Evolutionary conservation across 768 basidiomycete species (phyloP), one percentile per base, ranked within the genome.

Genomic region (Amanita muscaria): DNA sequence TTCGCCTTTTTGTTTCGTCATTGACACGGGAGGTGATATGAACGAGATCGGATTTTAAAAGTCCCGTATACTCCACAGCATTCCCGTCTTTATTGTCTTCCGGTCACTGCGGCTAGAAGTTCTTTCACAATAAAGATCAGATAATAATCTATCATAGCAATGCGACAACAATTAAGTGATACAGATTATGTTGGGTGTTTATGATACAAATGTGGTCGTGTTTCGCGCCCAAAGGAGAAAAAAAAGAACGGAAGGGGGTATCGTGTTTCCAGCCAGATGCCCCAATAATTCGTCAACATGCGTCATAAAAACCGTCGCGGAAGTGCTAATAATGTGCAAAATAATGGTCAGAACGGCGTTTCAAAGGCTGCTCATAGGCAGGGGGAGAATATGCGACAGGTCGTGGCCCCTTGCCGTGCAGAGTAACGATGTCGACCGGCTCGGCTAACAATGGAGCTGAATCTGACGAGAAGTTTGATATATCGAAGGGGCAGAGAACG

Each of bases 351-450:
- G 66, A 55, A 36, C 53, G 51, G 39, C 55, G 56, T 60, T 55
- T 59, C 55, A 60, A 48, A 49, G 53, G 42, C 16, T 60, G 49
- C 37, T 70, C 66, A 49, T 76, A 76, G 44, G 65, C 65, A 40
- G 74, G 74, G 31, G 76, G 76, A 8, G 74, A 63, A 53, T 74
- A 75, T 14, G 68, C 67, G 18, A 64, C 61, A 18, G 72, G 67
- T 19, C 72, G 68, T 14, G 73, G 70, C 16, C 74, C 76, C 57
- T 66, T 68, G 8, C 68, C 67, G 47, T 73, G 64, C 60, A 70
- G 66, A 3, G 75, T 75, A 18, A 69, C 70, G 39, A 78, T 74
- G 51, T 73, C 69, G 21, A 78, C 70, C 14, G 71, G 71, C 53
- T 73, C 71, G 14, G 67, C 68, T 31, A 75, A 55, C 15, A 76